Evolutionary conservation across 805 yeast genomes (phyloP).

Genomic region (Cyberlindnera amylophila): DNA sequence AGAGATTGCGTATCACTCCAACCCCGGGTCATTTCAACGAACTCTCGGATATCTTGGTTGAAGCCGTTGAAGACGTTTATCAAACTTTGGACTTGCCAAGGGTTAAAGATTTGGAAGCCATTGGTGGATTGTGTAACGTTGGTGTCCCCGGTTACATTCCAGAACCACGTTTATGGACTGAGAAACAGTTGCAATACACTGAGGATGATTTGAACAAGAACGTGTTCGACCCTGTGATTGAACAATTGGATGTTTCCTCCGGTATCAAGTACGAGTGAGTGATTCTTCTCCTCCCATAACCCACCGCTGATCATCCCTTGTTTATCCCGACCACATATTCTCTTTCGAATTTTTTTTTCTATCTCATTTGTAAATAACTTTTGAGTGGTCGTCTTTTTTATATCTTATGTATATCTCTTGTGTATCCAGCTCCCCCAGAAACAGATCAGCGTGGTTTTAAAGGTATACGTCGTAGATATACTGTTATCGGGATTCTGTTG

Average conservation of each 20-base stretch:
- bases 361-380: too few relatives aligned
- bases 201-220: slow-evolving; percentile 64
- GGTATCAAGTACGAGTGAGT: slow-evolving; percentile 38
- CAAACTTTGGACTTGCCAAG: slow-evolving; percentile 69
- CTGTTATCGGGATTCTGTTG: too few relatives aligned
- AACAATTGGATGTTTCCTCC: slow-evolving; percentile 66
- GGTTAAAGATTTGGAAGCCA: slow-evolving; percentile 67
- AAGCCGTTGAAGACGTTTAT: slow-evolving; percentile 79
- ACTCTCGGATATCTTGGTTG: slow-evolving; percentile 69
- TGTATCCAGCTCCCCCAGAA: too few relatives aligned
- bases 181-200: slow-evolving; percentile 62
- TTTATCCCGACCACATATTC: too few relatives aligned
- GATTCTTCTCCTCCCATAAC: neutral
- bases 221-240: slow-evolving; percentile 58
- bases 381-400: too few relatives aligned
- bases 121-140: slow-evolving; percentile 91
- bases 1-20: slow-evolving; percentile 96
- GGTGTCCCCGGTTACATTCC: slow-evolving; percentile 50
- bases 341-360: too few relatives aligned
- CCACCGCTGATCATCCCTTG: too few relatives aligned
- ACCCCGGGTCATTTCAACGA: slow-evolving; percentile 92
- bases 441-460: too few relatives aligned
- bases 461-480: too few relatives aligned
- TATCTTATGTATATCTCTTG: too few relatives aligned
- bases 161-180: slow-evolving; percentile 82